These are phyloP conservation scores for Heliamphora pulchella DNA, from an alignment of 179 eudicot species.

Conservation along the genomic window DNA sequence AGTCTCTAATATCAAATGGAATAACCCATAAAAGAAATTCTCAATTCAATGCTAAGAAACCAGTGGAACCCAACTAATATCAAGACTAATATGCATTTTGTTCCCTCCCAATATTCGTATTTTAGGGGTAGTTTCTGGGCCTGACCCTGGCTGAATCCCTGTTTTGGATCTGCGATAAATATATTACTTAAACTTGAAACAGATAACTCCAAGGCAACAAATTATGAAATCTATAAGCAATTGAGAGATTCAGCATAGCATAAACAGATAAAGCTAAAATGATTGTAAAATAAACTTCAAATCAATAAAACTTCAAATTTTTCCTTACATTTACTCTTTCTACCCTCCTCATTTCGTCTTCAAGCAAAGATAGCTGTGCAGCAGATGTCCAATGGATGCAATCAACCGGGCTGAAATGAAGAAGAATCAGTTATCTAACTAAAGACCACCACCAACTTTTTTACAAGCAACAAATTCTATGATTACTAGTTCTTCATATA, in stretches of 20 bases:
- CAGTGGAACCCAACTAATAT: neutral
- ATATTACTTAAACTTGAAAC: neutral
- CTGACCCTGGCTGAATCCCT: neutral
- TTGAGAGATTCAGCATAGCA: neutral
- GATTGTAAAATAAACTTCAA: neutral
- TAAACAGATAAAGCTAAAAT: neutral
- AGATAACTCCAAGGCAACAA: neutral
- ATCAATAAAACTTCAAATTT: neutral
- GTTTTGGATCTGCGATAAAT: neutral
- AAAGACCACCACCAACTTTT: neutral
- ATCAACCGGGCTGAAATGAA: slow-evolving; percentile 81
- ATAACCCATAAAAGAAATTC: neutral
- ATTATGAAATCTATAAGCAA: neutral
- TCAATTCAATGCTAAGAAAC: neutral
- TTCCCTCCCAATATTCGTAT: neutral
- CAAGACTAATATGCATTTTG: neutral
- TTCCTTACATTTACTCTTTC: slow-evolving; percentile 86
- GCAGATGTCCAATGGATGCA: slow-evolving; percentile 99
- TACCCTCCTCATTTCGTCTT: slow-evolving; percentile 97
- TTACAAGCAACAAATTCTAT: neutral
- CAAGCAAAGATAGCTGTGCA: slow-evolving; percentile 85
- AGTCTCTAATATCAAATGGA: neutral
- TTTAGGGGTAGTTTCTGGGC: neutral
- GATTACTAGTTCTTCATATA: neutral
- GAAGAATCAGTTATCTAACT: neutral